A percentile compares a stretch with the other conserved stretches of the same genome.
These are phyloP conservation scores for Excoecaria cochinchinensis DNA, from an alignment of 345 rosid species.

Conservation along the genomic window DNA sequence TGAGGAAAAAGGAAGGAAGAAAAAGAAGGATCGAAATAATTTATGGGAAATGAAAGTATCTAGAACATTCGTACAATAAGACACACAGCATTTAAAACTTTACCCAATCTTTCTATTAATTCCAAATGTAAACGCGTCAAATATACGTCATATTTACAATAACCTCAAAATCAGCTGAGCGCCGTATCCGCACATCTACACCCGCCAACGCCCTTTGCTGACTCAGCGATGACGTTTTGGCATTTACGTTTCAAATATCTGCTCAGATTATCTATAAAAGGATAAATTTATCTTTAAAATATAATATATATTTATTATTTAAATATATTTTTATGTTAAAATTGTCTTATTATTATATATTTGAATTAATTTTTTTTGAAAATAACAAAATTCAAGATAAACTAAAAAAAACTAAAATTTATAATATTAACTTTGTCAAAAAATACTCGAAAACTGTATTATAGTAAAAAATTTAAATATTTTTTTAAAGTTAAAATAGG, in stretches of 20 bases:
- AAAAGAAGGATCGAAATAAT: background rate
- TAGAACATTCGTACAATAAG: background rate
- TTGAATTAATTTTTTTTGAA: no score
- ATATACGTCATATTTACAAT: background rate
- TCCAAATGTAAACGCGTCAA: background rate
- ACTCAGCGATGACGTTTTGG: background rate
- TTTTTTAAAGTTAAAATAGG: no score
- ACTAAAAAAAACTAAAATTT: no score
- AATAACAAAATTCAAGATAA: no score
- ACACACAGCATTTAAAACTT: background rate
- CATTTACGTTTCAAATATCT: background rate
- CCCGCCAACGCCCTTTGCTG: background rate
- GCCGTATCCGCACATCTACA: background rate
- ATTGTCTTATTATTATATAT: no score
- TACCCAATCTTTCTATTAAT: background rate
- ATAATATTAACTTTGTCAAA: no score
- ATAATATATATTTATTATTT: no score
- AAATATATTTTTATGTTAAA: no score
- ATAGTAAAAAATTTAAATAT: no score
- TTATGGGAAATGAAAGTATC: background rate
- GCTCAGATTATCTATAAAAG: background rate
- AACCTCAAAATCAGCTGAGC: no score
- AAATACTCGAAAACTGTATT: no score
- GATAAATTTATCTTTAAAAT: no score
- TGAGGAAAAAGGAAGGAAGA: background rate